Base-by-base conservation (phyloP, 495 filamentous ascomycete genomes). In the Penicillium soppii region DNA sequence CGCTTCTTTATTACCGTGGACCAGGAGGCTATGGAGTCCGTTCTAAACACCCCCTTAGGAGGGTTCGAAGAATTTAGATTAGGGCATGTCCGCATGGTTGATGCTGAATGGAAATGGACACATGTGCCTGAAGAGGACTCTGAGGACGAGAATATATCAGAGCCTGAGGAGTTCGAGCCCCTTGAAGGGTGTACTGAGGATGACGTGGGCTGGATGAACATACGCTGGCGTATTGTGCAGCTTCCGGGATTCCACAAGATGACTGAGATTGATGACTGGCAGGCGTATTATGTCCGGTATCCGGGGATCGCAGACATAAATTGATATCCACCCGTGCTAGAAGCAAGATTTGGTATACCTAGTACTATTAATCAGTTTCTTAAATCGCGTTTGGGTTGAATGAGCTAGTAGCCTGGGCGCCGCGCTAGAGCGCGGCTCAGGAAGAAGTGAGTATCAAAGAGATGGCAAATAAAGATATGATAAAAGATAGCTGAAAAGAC, bases 191-290 rank as follows among this genome's bases (percentile, higher is more conserved):
- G 49, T 53, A 63, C 58, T 10, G 30, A 52, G 47, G 29, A 50
- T 9, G 56, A 69, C 51, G 66, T 69, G 16, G 61, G 66, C 12
- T 67, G 61, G 61, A 67, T 69, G 58, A 61, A 56, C 19, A 47
- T 62, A 8, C 19, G 29, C 5, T 63, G 38, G 32, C 25, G 33
- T 30, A 9, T n/a, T 15, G 49, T 29, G 16, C 39, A 50, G 45
- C 3, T 38, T 13, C 16, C 5, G 13, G 46, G 30, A 13, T 54
- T 15, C 22, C 29, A 20, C 6, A 20, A 41, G n/a, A 23, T 53
- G 33, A 27, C 30, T 26, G 25, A 45, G 13, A 29, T 12, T 9
- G n/a, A 29, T 43, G 42, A 53, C 41, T 53, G 50, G 50, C 8
- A 36, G 20, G 16, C 19, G 20, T 30, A 53, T 40, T 53, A 53